Base-by-base conservation (phyloP, 441 rosid species). In the Aleurites moluccanus region DNA sequence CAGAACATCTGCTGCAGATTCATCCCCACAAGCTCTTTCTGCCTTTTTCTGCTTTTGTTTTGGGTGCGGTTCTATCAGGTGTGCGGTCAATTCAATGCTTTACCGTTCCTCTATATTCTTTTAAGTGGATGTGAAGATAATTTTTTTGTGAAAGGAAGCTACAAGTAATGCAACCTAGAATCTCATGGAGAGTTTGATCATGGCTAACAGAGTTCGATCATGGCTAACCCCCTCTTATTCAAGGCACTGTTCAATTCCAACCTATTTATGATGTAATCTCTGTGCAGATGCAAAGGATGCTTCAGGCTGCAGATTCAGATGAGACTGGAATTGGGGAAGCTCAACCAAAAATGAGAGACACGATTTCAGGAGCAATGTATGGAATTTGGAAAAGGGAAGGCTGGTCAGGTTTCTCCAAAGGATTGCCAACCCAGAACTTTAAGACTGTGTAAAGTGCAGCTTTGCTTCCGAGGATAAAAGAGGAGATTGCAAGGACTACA, bases 51-150 rank as follows among this genome's bases (percentile, higher is more conserved):
- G 97, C 99, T 25, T 94, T 92, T 63, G 69, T 89, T 57, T 67
- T 94, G 66, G 99, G 98, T 80, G 98, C 99, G 4, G 87, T 85
- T 82, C 97, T 44, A 91, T 94, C 80, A 91, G 98, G 97, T 89
- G 81, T 25, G 52, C 56, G 1, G 67, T 61, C n/a, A 33, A 50
- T 38, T 60, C 42, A 7, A 42, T 69, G 44, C 30, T 33, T 33
- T 6, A 30, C 15, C 14, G 13, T 52, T 28, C 45, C 35, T 28
- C 11, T 9, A 30, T 10, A 28, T 56, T 27, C 27, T 8, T 10
- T 28, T 67, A 52, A 52, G 20, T 20, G 56, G 56, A 52, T 52
- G 6, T 52, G 4, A 11, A 30, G 11, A 40, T 14, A 3, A 18
- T n/a, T 38, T 20, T 38, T 28, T 30, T 40, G 15, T 33, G 13